Percentiles rank a stretch among this genome's conserved stretches.
Conservation (phyloP, 345 rosid genomes). For the Aurinia saxatilis region DNA sequence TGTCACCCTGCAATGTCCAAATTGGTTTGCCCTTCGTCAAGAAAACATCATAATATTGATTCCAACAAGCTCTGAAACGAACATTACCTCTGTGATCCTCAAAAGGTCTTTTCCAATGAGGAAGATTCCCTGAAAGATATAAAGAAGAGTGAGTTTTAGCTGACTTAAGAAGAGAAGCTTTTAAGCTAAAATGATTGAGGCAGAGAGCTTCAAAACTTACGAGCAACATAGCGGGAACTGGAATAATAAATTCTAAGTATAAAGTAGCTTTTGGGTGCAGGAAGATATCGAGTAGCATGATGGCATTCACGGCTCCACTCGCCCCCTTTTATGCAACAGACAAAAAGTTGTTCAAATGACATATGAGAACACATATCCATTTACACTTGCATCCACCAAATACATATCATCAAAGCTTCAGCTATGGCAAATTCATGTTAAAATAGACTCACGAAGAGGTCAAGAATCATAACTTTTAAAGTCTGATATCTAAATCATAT, state of each 20-base stretch:
- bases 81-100: constrained; percentile 57
- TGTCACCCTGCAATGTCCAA: constrained; percentile 51
- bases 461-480: background rate
- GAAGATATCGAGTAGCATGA: constrained; percentile 82
- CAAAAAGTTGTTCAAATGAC: background rate
- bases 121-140: constrained; percentile 54
- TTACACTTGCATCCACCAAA: background rate
- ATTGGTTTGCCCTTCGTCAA: background rate
- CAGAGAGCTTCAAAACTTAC: constrained; percentile 35
- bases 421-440: background rate
- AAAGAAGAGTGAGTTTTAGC: background rate
- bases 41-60: background rate
- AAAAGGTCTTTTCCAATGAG: constrained; percentile 61
- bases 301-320: constrained; percentile 91
- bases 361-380: background rate
- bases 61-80: background rate
- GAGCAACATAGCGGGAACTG: constrained; percentile 76
- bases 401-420: background rate
- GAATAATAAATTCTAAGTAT: constrained; percentile 58
- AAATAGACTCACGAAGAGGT: background rate
- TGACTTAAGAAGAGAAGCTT: background rate
- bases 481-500: background rate
- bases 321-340: constrained; percentile 50
- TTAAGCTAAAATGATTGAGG: background rate
- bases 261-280: constrained; percentile 69